Base-by-base conservation (phyloP, 192 early-diverging fungal genomes). In the Podila clonocystis region DNA sequence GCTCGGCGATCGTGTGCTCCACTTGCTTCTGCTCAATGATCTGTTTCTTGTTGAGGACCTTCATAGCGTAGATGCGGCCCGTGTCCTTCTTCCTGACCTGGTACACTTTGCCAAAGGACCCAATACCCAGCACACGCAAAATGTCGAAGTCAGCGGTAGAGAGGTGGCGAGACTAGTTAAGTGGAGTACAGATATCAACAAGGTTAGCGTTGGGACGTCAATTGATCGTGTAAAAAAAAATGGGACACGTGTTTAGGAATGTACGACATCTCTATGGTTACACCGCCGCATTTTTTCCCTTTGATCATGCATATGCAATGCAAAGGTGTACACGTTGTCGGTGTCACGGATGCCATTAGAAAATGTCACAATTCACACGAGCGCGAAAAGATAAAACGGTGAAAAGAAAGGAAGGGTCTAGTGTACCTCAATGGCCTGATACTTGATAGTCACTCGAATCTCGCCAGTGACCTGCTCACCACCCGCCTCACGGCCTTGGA, bases 51-150 rank as follows among this genome's bases (percentile, higher is more conserved):
- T 86, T 84, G 4, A 95, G 87, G 11, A 95, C 89, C 68, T 95
- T 95, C 92, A 95, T 93, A 34, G 94, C 94, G 65, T 94, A 95
- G 19, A 94, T 91, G 61, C 92, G 88, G 61, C 88, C 88, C 1
- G 94, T 94, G 71, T 95, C 93, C 71, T 89, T 91, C 63, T 95
- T 95, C 38, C 88, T 72, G 63, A 94, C 94, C 67, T 94, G 91
- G 33, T 93, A 86, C 15, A 95, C 94, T 63, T 94, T 95, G 48
- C 94, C 94, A 84, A 95, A 95, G 28, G 87, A 89, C 13, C 94
- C 94, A 68, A 91, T 90, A 5, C 94, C 94, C 33, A 95, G 83
- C 0, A 94, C 85, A 52, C 93, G 91, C 0, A 95, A 68, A n/a
- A 94, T 86, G 20, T 90, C 89, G 67, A 95, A 95, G 55, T 80